Base-by-base conservation (phyloP, 768 basidiomycete species). In the Lepiota subincarnata region DNA sequence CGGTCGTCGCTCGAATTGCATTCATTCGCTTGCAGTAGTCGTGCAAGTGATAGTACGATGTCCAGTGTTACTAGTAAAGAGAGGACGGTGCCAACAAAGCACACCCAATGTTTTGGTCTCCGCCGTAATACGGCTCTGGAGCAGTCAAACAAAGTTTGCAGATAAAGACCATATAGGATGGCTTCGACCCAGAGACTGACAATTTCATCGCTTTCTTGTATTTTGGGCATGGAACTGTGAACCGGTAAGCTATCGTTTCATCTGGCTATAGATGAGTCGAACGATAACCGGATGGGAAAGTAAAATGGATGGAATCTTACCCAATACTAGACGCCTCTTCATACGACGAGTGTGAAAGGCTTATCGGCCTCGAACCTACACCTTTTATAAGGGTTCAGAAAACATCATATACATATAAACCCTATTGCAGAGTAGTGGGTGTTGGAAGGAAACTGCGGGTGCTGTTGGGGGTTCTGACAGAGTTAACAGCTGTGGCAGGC, bases 121-220 rank as follows among this genome's bases (percentile, higher is more conserved):
- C 31, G 28, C 18, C 40, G 39, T 14, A 18, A n/a, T 16, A 50
- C 20, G 14, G 28, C 26, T 8, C 50, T 39, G 5, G 6, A 6
- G 40, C 28, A 50, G 6, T 28, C 6, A 22, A 41, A 34, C 28
- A 43, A 11, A 6, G 50, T 34, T 13, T 41, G 26, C 14, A 50
- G 40, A 34, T 35, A 50, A 20, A 41, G 18, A 6, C 40, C 50
- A 16, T 43, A 50, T 5, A 50, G 28, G n/a, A 42, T 19, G 3
- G 26, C 39, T 4, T 12, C 40, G 18, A 42, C 4, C 6, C 39
- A 50, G 50, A 50, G 26, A 20, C 50, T 14, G 18, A 42, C 34
- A 34, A 50, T 20, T 50, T 28, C 50, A 50, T 50, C 50, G 50
- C 50, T 14, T 19, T n/a, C 28, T 28, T 41, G 28, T 12, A 42